Evolutionary conservation across 2,329 filamentous ascomycete genomes (phyloP).

Genomic region (Ceratocystiopsis sp.): DNA sequence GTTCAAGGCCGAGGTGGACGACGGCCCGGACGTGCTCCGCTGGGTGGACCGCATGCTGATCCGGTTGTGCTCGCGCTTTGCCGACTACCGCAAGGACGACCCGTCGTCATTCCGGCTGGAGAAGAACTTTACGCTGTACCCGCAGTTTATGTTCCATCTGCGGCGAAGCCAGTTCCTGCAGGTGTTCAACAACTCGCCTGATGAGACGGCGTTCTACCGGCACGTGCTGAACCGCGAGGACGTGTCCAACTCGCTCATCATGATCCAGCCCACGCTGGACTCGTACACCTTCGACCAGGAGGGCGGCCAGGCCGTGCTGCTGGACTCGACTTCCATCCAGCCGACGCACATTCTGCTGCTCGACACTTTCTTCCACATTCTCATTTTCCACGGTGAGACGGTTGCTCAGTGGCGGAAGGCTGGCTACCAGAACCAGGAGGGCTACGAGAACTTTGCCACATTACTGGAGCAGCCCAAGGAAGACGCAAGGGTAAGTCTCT

Average conservation of each 20-base stretch:
- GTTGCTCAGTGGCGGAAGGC: slow-evolving; percentile 97
- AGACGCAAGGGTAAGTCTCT: slow-evolving; percentile 50
- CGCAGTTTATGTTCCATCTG: slow-evolving; percentile 99
- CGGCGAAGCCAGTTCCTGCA: slow-evolving; percentile 94
- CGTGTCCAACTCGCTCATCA: slow-evolving; percentile 87
- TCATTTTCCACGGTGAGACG: slow-evolving; percentile 97
- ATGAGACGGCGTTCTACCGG: slow-evolving; percentile 97
- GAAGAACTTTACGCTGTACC: slow-evolving; percentile 98
- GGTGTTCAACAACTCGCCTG: slow-evolving; percentile 98
- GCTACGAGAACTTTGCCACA: slow-evolving; percentile 87
- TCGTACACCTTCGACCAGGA: slow-evolving; percentile 96
- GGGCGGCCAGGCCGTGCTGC: slow-evolving; percentile 76
- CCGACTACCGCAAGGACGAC: slow-evolving; percentile 95
- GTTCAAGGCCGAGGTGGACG: slow-evolving; percentile 96
- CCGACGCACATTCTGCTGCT: slow-evolving; percentile 83
- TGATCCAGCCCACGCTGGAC: slow-evolving; percentile 97
- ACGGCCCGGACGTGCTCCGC: slow-evolving; percentile 91
- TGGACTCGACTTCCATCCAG: slow-evolving; percentile 94
- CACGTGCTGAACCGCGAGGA: slow-evolving; percentile 97
- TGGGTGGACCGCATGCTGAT: slow-evolving; percentile 99
- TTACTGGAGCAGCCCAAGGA: slow-evolving; percentile 89
- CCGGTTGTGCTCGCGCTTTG: slow-evolving; percentile 85
- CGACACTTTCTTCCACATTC: slow-evolving; percentile 98
- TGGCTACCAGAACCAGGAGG: slow-evolving; percentile 93
- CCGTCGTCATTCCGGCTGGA: slow-evolving; percentile 91